Evolutionary conservation across 352 stramenopile species (phyloP).

Genomic region (Pythium utonaiense): DNA sequence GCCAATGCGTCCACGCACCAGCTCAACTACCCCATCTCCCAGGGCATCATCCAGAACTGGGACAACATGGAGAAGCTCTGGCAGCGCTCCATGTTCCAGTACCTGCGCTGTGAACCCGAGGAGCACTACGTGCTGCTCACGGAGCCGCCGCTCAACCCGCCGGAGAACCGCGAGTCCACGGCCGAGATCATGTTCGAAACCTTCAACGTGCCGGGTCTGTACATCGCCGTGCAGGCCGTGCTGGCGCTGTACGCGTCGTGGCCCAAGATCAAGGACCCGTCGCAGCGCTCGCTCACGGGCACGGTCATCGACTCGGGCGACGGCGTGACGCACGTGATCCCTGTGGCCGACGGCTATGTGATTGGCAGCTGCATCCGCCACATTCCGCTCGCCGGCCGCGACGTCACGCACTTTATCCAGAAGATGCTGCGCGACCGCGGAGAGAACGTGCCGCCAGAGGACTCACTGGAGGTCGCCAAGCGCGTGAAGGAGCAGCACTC

Average conservation of each 20-base stretch:
- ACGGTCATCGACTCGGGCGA: slow-evolving; percentile 94
- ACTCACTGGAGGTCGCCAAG: slow-evolving; percentile 89
- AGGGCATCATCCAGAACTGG: slow-evolving; percentile 93
- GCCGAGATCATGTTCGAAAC: slow-evolving; percentile 97
- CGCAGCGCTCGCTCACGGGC: slow-evolving; percentile 89
- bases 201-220: slow-evolving; percentile 93
- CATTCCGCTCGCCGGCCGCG: slow-evolving; percentile 91
- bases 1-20: slow-evolving; percentile 89
- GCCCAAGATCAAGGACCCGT: slow-evolving; percentile 87
- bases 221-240: slow-evolving; percentile 95
- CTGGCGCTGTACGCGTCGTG: slow-evolving; percentile 93
- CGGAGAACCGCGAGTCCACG: slow-evolving; percentile 94
- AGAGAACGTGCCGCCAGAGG: slow-evolving; percentile 89
- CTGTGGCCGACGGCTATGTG: slow-evolving; percentile 94
- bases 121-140: slow-evolving; percentile 92
- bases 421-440: slow-evolving; percentile 91
- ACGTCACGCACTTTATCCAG: slow-evolving; percentile 96
- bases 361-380: slow-evolving; percentile 94
- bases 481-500: slow-evolving; percentile 94
- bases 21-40: slow-evolving; percentile 88
- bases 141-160: slow-evolving; percentile 91
- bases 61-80: slow-evolving; percentile 95
- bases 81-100: slow-evolving; percentile 92
- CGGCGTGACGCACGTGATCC: slow-evolving; percentile 94
- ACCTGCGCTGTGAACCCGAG: slow-evolving; percentile 92